Conservation (phyloP, 1,284 basidiomycete species). For the Grifola frondosa region DNA sequence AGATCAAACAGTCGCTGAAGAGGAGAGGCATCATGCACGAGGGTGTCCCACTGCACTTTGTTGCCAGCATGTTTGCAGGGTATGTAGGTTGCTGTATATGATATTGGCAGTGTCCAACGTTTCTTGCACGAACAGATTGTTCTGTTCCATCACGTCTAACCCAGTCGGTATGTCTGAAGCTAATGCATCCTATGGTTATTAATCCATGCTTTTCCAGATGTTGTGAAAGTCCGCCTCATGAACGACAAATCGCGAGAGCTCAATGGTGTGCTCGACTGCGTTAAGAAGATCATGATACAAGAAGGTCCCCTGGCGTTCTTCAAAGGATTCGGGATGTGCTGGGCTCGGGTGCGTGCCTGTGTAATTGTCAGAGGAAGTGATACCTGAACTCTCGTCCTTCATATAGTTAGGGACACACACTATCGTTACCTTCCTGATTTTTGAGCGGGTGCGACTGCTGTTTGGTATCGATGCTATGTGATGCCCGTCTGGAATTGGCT, state of each 20-base stretch:
- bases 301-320: constrained; percentile 38
- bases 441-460: constrained; percentile 32
- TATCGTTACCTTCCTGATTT: constrained; percentile 37
- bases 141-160: constrained; percentile 41
- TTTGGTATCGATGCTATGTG: constrained; percentile 38
- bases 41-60: constrained; percentile 36
- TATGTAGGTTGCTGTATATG: constrained; percentile 10
- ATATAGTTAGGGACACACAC: constrained; percentile 38
- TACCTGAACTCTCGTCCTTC: neutral
- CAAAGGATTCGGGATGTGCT: constrained; percentile 42
- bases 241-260: constrained; percentile 37
- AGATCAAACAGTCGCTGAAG: constrained; percentile 39
- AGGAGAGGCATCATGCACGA: constrained; percentile 33
- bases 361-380: neutral
- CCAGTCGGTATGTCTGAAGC: constrained; percentile 35
- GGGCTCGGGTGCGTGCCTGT: constrained; percentile 35
- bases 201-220: constrained; percentile 24
- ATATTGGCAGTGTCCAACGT: neutral
- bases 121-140: constrained; percentile 23
- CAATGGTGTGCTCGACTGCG: constrained; percentile 33
- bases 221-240: constrained; percentile 43
- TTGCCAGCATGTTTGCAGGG: constrained; percentile 39
- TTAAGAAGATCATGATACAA: constrained; percentile 29
- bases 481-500: too few species aligned
- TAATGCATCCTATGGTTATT: neutral